phyloP scores from a whole-genome alignment of 345 rosid species.

The Camelina hispida region DNA sequence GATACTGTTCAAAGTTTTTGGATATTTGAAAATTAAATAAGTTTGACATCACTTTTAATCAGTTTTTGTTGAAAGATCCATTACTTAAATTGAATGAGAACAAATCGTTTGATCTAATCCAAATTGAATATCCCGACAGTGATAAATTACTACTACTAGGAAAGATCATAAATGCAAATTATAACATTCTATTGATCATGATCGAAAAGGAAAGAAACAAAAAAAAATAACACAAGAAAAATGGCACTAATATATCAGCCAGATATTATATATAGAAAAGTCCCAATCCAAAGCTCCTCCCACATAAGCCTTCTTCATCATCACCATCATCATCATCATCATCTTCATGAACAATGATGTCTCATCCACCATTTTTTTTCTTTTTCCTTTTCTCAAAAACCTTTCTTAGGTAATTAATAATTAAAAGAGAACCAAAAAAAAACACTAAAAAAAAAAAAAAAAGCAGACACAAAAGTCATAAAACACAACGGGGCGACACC shows the following conservation, averaged over 20 bases:
- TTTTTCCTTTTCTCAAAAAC: conserved; percentile 29
- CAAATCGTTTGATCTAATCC: conserved; percentile 5
- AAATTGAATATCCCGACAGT: conserved; percentile 8
- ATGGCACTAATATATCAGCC: conserved; percentile 39
- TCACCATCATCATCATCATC: conserved; percentile 40
- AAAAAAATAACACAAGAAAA: conserved; percentile 21
- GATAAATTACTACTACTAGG: conserved; percentile 13
- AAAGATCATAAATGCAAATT: conserved; percentile 24
- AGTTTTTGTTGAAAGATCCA: not conserved
- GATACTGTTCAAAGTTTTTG: too few relatives aligned
- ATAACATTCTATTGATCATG: conserved; percentile 42
- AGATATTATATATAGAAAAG: conserved; percentile 30
- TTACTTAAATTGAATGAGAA: conserved; percentile 1
- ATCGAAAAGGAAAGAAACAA: not conserved
- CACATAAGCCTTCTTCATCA: conserved; percentile 39
- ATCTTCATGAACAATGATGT: conserved; percentile 40
- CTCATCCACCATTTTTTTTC: conserved; percentile 37
- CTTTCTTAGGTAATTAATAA: conserved; percentile 41
- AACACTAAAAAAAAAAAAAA: not conserved
- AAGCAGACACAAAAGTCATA: conserved; percentile 41
- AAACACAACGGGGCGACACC: conserved; percentile 42
- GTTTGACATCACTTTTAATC: not conserved
- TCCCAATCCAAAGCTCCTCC: conserved; percentile 30
- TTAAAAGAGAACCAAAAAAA: not conserved
- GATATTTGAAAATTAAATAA: too few relatives aligned